Conservation (phyloP, 1,139 yeast genomes). For the Magnusiomyces fungicola region DNA sequence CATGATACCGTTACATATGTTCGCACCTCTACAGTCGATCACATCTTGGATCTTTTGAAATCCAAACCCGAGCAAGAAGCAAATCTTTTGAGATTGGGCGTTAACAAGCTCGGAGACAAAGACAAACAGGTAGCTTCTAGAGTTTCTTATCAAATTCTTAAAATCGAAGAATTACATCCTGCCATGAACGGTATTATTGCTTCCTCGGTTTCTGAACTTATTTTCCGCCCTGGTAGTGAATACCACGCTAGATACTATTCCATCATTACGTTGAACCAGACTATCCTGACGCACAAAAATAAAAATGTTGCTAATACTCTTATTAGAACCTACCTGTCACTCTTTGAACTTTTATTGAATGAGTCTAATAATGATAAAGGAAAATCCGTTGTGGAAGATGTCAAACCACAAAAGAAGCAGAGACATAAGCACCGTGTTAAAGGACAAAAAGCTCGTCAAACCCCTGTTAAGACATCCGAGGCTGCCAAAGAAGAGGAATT, state of each 20-base stretch:
- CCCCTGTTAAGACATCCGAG: conserved; percentile 50
- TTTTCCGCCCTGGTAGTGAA: conserved; percentile 69
- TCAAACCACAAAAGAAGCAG: conserved; percentile 38
- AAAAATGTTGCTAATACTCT: conserved; percentile 71
- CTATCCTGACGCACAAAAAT: conserved; percentile 74
- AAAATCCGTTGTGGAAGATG: conserved; percentile 24
- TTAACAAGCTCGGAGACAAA: conserved; percentile 87
- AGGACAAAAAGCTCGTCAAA: conserved; percentile 47
- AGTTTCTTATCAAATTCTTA: conserved; percentile 72
- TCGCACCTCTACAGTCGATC: conserved; percentile 66
- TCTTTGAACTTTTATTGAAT: conserved; percentile 75
- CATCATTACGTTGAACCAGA: conserved; percentile 82
- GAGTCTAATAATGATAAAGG: conserved; percentile 52
- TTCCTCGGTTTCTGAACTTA: conserved; percentile 71
- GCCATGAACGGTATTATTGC: conserved; percentile 83
- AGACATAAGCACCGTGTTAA: conserved; percentile 30
- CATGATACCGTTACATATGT: conserved; percentile 94
- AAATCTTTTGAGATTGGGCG: conserved; percentile 78
- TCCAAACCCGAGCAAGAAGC: conserved; percentile 96
- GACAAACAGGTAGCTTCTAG: conserved; percentile 89
- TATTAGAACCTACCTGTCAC: conserved; percentile 75
- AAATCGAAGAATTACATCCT: conserved; percentile 87
- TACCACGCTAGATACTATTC: conserved; percentile 88
- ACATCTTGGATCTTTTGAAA: conserved; percentile 70
- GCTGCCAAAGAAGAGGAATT: conserved; percentile 79